Evolutionary conservation across 768 basidiomycete species (phyloP), one percentile per base, ranked within the genome.

Genomic region (Daedalea quercina): DNA sequence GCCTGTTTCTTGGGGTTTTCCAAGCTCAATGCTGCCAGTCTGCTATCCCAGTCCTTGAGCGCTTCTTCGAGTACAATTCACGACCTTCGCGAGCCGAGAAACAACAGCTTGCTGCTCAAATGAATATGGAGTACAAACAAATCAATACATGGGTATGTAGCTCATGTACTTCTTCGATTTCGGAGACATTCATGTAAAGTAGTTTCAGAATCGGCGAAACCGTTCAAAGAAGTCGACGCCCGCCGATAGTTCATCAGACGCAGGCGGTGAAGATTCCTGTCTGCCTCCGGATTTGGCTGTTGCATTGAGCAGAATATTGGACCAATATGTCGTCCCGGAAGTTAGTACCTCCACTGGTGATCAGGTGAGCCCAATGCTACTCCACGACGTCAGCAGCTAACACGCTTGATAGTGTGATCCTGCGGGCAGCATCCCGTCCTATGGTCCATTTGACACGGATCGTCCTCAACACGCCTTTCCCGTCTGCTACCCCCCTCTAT

Each of bases 121-220:
- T 51, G 15, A 42, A 50, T 2, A 63, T 66, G 62, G 54, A 62
- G 0, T 59, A 55, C 15, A 52, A 54, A 9, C 66, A 67, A 37
- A 59, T 67, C 11, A 51, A 58, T 22, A 57, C 59, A 15, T 67
- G 66, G 66, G 66, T 66, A 48, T 31, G 28, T 6, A 31, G 11
- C 4, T 6, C 28, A 31, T 6, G 11, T 31, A 4, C 6, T 4
- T 31, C 28, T 6, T 31, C 11, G 28, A 31, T 6, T 31, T 31
- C 11, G 28, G n/a, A n/a, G n/a, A n/a, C n/a, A 23, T 7, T 40
- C 12, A 20, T 44, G 26, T 26, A 13, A 45, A 41, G 19, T 41
- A 65, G 62, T 67, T 65, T 23, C 65, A 67, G 28, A 67, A 67
- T 24, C 52, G 63, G 1, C 59, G 65, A 0, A 57, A 49, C 26